phyloP scores from a whole-genome alignment of 305 asterid genomes.

The Solanum aculeatissimum region DNA sequence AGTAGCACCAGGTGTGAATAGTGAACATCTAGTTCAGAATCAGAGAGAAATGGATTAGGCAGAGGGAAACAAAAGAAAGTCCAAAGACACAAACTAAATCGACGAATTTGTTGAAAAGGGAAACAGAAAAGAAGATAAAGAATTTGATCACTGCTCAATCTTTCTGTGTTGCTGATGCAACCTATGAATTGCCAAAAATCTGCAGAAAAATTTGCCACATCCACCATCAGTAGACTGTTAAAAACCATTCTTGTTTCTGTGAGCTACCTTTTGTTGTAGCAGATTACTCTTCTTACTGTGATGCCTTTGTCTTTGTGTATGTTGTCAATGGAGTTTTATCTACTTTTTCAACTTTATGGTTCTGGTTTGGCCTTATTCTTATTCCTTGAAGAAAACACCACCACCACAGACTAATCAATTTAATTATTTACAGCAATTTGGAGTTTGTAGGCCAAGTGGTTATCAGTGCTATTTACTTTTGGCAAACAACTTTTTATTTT shows the following conservation, averaged over 20 bases:
- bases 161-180: not conserved
- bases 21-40: not conserved
- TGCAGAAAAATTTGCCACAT: not conserved
- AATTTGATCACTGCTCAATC: constrained; percentile 6
- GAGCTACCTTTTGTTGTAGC: not conserved
- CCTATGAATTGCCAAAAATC: not conserved
- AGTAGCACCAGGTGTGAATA: not conserved
- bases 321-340: not conserved
- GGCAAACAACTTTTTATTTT: not conserved
- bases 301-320: too few relatives aligned
- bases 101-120: constrained; percentile 6
- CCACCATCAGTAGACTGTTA: not conserved
- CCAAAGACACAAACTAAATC: constrained; percentile 1
- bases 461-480: not conserved
- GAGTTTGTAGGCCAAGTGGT: not conserved
- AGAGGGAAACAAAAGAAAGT: constrained; percentile 6
- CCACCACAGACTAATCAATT: not conserved
- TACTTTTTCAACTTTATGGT: not conserved
- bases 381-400: not conserved
- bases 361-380: not conserved
- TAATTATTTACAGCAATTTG: not conserved
- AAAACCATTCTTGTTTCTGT: not conserved
- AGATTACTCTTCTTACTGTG: too few relatives aligned
- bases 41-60: not conserved
- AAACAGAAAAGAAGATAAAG: constrained; percentile 6